Evolutionary conservation across 2,329 filamentous ascomycete genomes (phyloP), one percentile per base, ranked within the genome.

Genomic region (Furcasterigmium furcatum): DNA sequence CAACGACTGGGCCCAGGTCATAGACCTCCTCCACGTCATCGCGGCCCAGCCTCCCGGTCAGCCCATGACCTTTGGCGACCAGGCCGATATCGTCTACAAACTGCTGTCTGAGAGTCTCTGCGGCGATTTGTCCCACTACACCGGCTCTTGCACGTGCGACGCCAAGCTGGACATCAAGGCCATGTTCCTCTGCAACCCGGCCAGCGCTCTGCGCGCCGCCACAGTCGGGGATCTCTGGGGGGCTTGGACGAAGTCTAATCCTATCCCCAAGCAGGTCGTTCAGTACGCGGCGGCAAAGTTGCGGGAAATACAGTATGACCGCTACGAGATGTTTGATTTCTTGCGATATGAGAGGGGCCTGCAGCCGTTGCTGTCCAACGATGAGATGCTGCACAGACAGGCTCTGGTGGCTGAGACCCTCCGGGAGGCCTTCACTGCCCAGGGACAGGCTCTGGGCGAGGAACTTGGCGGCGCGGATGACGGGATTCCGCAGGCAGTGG

Each of bases 121-220:
- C n/a, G n/a, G n/a, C n/a, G n/a, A n/a, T n/a, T n/a, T n/a, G n/a
- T n/a, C n/a, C n/a, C n/a, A n/a, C n/a, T n/a, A n/a, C n/a, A n/a
- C n/a, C n/a, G n/a, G 42, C 9, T 18, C 13, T 9, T 52, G 50
- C 42, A n/a, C 22, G 2, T 52, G 50, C 46, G 48, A 49, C 32
- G 44, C 50, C 20, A 42, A 43, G 46, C 40, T 43, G 13, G 41
- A 49, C 21, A 32, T 43, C 12, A 20, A 20, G 12, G 21, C 9
- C 19, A 20, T 16, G 20, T 52, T 43, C 25, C 32, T 46, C 9
- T 51, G 49, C 41, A 52, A 52, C 36, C 48, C 50, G 12, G 46
- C 50, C 21, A 30, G n/a, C 27, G 48, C 48, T 22, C 38, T 43
- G 5, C 46, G 50, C 14, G 10, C 10, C 14, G 9, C 16, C 6